Conservation (phyloP, 2,329 filamentous ascomycete species). For the Sclerotinia subarctica region DNA sequence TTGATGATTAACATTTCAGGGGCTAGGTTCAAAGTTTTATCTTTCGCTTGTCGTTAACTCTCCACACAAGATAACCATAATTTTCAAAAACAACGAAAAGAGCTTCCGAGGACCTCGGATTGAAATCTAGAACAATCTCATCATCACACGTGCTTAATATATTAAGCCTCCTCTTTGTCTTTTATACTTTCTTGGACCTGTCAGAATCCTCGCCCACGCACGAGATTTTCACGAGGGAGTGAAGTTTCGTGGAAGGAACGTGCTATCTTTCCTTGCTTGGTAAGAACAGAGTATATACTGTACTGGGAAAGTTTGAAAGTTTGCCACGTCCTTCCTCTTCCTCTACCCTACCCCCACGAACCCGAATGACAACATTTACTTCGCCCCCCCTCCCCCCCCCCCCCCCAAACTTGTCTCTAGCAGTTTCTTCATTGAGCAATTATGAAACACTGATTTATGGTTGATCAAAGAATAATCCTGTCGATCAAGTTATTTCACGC, state of each 20-base stretch:
- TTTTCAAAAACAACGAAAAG: not conserved
- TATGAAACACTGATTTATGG: not conserved
- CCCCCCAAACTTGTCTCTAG: not conserved
- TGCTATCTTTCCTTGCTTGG: not conserved
- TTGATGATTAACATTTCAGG: not conserved
- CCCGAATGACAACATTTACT: not conserved
- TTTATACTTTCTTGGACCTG: not conserved
- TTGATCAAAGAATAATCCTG: not conserved
- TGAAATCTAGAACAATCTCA: not conserved
- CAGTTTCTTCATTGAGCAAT: not conserved
- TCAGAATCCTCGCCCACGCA: not conserved
- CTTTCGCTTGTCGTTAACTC: not conserved
- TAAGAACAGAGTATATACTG: not conserved
- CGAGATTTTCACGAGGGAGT: not conserved
- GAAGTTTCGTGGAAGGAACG: not conserved
- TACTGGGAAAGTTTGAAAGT: not conserved
- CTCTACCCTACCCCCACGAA: not conserved
- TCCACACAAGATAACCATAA: constrained; percentile 4
- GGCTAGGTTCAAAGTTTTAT: not conserved
- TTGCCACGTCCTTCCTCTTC: constrained; percentile 1
- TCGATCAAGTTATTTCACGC: not conserved
- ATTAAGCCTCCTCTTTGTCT: not conserved
- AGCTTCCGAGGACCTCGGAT: constrained; percentile 1
- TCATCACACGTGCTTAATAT: constrained; percentile 9
- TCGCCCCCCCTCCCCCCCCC: not conserved